Percentiles rank a stretch among this genome's conserved stretches.
phyloP scores from a whole-genome alignment of 2,329 filamentous ascomycete species.

The Chaetomium olivaceum region DNA sequence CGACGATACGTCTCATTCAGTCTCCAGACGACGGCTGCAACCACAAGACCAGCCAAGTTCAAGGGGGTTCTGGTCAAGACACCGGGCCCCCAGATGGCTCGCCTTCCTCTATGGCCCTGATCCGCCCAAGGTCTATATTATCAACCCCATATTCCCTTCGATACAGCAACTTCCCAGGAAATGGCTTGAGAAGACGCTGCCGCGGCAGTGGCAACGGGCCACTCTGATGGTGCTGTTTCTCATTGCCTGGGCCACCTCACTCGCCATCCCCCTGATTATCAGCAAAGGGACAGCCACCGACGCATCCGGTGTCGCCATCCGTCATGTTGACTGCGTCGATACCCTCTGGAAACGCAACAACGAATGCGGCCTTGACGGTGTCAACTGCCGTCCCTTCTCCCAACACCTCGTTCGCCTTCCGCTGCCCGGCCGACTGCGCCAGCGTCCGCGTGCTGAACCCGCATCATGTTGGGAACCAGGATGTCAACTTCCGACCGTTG shows the following conservation, averaged over 20 bases:
- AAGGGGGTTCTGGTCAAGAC: not conserved
- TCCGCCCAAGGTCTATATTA: conserved; percentile 17
- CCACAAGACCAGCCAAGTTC: not conserved
- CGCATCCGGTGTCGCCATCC: conserved; percentile 12
- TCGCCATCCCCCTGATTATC: conserved; percentile 16
- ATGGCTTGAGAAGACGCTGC: conserved; percentile 17
- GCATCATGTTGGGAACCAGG: conserved; percentile 55
- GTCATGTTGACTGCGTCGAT: conserved; percentile 52
- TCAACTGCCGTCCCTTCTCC: conserved; percentile 59
- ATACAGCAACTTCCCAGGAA: conserved; percentile 22
- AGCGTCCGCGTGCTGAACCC: conserved; percentile 52
- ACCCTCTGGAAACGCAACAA: conserved; percentile 59
- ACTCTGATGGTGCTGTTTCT: conserved; percentile 21
- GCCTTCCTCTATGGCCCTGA: conserved; percentile 23
- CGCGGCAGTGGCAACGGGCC: conserved; percentile 14
- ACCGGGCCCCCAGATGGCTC: conserved; percentile 11
- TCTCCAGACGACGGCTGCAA: not conserved
- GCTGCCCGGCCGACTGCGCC: conserved; percentile 61
- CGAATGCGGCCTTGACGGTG: conserved; percentile 59
- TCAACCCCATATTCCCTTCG: conserved; percentile 23
- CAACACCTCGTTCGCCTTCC: conserved; percentile 57
- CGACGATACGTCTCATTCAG: conserved; percentile 12
- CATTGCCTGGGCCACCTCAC: conserved; percentile 19
- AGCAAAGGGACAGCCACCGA: conserved; percentile 24
- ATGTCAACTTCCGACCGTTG: conserved; percentile 47